These are phyloP conservation scores for Penicillium sp. DNA, from an alignment of 2,329 filamentous ascomycete species.

Conservation along the genomic window DNA sequence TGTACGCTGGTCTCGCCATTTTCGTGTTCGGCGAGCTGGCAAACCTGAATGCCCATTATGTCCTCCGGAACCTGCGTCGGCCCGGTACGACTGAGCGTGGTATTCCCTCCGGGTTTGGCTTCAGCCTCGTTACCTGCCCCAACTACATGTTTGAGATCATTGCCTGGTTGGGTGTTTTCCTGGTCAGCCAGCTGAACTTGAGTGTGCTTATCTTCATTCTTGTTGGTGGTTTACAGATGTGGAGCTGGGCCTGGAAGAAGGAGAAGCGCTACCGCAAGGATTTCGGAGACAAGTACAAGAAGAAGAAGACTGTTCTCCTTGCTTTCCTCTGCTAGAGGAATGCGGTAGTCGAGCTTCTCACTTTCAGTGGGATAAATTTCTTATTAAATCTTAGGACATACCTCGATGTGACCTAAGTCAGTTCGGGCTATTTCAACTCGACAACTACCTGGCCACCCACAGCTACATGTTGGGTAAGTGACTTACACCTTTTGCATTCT, in stretches of 20 bases:
- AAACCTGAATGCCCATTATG: slow-evolving; percentile 78
- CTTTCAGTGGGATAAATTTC: not conserved
- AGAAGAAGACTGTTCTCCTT: slow-evolving; percentile 81
- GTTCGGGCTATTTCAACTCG: not conserved
- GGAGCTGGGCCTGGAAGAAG: slow-evolving; percentile 84
- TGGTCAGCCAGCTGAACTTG: slow-evolving; percentile 73
- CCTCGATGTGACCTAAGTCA: not conserved
- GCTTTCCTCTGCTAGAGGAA: slow-evolving; percentile 67
- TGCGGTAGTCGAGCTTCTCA: not conserved
- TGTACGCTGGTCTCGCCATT: slow-evolving; percentile 67
- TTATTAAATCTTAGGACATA: not conserved
- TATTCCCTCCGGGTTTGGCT: slow-evolving; percentile 83
- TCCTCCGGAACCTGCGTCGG: slow-evolving; percentile 73
- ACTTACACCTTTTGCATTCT: slow-evolving; percentile 9
- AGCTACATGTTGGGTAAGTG: slow-evolving; percentile 79
- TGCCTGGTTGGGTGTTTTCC: slow-evolving; percentile 78
- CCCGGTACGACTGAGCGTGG: slow-evolving; percentile 80
- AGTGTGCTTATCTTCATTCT: slow-evolving; percentile 73
- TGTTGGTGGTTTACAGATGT: slow-evolving; percentile 77
- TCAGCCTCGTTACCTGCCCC: slow-evolving; percentile 84
- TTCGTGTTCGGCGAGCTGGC: slow-evolving; percentile 75
- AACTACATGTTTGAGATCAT: slow-evolving; percentile 95
- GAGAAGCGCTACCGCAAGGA: slow-evolving; percentile 86
- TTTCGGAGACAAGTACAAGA: slow-evolving; percentile 92
- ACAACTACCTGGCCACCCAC: slow-evolving; percentile 55